Percentiles rank a stretch among this genome's conserved stretches.
Evolutionary conservation across 441 rosid genomes (phyloP).

Genomic region (Erodium texanum): DNA sequence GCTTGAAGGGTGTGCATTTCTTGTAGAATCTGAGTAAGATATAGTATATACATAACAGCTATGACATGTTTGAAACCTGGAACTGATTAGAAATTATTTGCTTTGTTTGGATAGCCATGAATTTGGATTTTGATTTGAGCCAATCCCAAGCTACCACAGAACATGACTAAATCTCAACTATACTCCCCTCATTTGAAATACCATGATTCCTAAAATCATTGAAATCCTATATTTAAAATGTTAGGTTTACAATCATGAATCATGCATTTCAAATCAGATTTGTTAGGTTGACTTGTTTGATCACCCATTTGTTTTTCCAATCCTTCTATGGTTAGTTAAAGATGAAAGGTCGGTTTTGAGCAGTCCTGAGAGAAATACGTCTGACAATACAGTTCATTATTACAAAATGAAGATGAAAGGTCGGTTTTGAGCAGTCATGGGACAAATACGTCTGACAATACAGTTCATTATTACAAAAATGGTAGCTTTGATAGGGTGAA

Average conservation of each 20-base stretch:
- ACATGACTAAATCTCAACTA: not conserved
- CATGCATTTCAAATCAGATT: not conserved
- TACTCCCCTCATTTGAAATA: not conserved
- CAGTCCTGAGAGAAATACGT: too few species aligned
- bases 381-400: not conserved
- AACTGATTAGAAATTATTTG: not conserved
- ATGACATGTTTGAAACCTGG: not conserved
- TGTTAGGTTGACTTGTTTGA: not conserved
- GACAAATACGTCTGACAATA: too few species aligned
- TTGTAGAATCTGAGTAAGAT: slow-evolving; percentile 4
- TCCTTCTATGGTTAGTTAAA: not conserved
- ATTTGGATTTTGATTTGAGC: too few species aligned
- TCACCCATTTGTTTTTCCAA: not conserved
- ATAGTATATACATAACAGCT: too few species aligned
- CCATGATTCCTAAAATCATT: not conserved
- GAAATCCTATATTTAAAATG: not conserved
- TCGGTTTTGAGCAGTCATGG: not conserved
- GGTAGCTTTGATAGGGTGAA: not conserved
- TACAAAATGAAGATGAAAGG: too few species aligned
- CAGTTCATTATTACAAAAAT: not conserved
- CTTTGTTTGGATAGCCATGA: not conserved
- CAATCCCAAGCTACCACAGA: too few species aligned
- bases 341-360: not conserved
- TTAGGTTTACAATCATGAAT: too few species aligned
- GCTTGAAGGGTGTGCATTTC: not conserved